Evolutionary conservation across 1,284 basidiomycete genomes (phyloP), one percentile per base, ranked within the genome.

Genomic region (Lentinula novae-zelandiae): DNA sequence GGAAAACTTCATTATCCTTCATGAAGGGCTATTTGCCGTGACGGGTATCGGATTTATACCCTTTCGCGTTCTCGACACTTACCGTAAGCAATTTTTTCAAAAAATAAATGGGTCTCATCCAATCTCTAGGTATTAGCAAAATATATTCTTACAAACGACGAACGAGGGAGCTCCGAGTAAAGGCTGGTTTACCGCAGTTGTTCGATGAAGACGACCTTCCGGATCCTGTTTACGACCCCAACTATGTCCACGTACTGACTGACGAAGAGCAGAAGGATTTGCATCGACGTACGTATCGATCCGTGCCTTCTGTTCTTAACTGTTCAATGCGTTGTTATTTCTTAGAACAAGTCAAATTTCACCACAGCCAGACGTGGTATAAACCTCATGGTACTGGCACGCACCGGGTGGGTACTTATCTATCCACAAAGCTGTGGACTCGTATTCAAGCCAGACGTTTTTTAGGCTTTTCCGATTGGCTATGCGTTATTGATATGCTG

Each of bases 311-410:
- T 17, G 40, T 31, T 33, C 2, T 4, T 1, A 31, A 34, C 15
- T 44, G 17, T 13, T 12, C 13, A 49, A 27, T 46, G 4, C n/a
- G 13, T 17, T 10, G 7, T 17, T 58, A 56, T 51, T 62, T 27
- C 49, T 36, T 61, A 90, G 88, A 88, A 64, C 88, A 89, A 75
- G 74, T 78, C 58, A 83, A 86, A 68, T 89, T 90, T 64, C 81
- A 83, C 67, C 76, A 83, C 62, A 82, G 82, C 50, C 85, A 92
- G 74, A 93, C 91, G 0, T 96, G 93, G 91, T 96, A 96, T 73
- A 79, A 90, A 46, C 86, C 92, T 6, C 92, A 95, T 72, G 92
- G 90, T 46, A 95, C 92, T 4, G 86, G 88, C 60, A 94, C 93
- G 0, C 93, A 95, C 71, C 77, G 87, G 54, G 87, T 59, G 57